These are phyloP conservation scores for Hydnomerulius pinastri DNA, from an alignment of 768 basidiomycete species.

Conservation along the genomic window DNA sequence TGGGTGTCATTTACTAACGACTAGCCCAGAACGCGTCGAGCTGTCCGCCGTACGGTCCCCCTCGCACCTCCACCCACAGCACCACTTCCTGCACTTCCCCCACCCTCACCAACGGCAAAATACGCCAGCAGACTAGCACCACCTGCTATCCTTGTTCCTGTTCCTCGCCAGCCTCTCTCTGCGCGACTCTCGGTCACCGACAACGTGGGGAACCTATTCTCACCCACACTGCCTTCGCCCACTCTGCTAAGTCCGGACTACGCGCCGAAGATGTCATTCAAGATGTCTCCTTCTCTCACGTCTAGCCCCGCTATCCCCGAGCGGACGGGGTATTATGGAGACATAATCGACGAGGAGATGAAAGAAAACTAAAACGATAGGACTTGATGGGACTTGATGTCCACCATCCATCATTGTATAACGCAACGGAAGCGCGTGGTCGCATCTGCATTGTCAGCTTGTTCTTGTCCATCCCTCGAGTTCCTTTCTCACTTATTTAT, in stretches of 20 bases:
- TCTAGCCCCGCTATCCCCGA: conserved; percentile 13
- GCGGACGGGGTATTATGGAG: conserved; percentile 3
- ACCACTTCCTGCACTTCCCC: conserved; percentile 31
- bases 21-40: conserved; percentile 41
- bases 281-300: conserved; percentile 7
- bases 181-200: conserved; percentile 1
- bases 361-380: conserved; percentile 15
- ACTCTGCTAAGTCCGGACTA: conserved; percentile 12
- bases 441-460: conserved; percentile 1
- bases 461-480: neutral
- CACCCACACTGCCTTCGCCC: conserved; percentile 1
- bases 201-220: conserved; percentile 2
- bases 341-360: conserved; percentile 21
- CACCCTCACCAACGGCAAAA: conserved; percentile 21
- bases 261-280: conserved; percentile 11
- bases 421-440: conserved; percentile 13
- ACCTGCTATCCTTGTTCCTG: conserved; percentile 16
- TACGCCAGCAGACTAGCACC: conserved; percentile 16
- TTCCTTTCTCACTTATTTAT: conserved; percentile 4
- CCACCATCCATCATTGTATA: conserved; percentile 2
- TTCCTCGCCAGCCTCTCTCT: conserved; percentile 21
- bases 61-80: conserved; percentile 28
- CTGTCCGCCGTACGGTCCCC: conserved; percentile 32
- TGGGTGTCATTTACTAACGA: conserved; percentile 2
- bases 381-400: conserved; percentile 11